These are phyloP conservation scores for Phoma sp. DNA, from an alignment of 2,329 filamentous ascomycete genomes.

Conservation along the genomic window DNA sequence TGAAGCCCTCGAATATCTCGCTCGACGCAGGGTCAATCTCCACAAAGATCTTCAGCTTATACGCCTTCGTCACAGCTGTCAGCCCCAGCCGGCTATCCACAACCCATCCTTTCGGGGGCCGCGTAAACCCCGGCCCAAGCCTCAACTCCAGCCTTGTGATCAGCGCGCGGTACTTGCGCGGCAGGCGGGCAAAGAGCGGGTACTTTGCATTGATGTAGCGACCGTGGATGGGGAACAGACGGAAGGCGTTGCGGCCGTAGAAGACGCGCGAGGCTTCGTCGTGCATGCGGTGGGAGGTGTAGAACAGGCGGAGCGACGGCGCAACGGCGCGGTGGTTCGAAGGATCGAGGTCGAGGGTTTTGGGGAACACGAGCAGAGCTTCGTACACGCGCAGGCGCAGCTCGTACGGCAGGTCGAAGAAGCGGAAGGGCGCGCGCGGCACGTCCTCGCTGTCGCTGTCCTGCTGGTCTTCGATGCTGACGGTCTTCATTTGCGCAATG, in stretches of 20 bases:
- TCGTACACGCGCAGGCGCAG: constrained; percentile 59
- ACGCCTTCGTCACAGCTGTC: constrained; percentile 64
- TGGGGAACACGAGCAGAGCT: constrained; percentile 55
- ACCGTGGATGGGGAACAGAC: constrained; percentile 60
- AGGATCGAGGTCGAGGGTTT: constrained; percentile 70
- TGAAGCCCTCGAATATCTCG: constrained; percentile 70
- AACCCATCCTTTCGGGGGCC: constrained; percentile 73
- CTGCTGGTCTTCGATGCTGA: constrained; percentile 24
- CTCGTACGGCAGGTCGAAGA: constrained; percentile 61
- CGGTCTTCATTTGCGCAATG: constrained; percentile 33
- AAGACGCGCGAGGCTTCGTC: constrained; percentile 59
- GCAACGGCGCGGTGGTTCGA: constrained; percentile 68
- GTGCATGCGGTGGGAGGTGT: constrained; percentile 60
- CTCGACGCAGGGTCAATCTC: constrained; percentile 73
- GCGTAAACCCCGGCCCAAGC: constrained; percentile 74
- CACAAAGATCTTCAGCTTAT: constrained; percentile 69
- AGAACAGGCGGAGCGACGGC: constrained; percentile 69
- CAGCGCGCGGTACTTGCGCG: constrained; percentile 62
- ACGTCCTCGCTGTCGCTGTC: constrained; percentile 6
- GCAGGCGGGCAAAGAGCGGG: constrained; percentile 71
- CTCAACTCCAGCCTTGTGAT: constrained; percentile 72
- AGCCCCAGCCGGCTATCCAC: constrained; percentile 70
- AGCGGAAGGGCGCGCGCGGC: constrained; percentile 52
- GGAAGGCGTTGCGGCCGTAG: constrained; percentile 60
- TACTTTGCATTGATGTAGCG: constrained; percentile 74